Evolutionary conservation across 2,329 filamentous ascomycete genomes (phyloP), one percentile per base, ranked within the genome.

Genomic region (Shiraia sp.): DNA sequence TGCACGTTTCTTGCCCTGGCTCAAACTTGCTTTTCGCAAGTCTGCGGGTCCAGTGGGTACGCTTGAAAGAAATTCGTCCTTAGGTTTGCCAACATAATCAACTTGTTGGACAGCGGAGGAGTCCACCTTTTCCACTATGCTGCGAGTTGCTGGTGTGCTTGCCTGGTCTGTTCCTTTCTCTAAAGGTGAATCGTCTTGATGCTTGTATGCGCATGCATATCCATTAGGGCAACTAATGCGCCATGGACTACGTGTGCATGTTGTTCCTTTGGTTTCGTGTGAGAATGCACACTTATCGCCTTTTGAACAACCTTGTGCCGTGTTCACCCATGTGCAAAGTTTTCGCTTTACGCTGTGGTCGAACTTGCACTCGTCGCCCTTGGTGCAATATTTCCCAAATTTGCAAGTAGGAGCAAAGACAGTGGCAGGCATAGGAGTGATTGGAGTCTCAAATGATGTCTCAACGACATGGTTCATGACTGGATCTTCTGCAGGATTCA

Each of bases 311-410:
- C 42, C 42, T 4, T 24, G 23, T 5, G 13, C 10, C 4, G 42
- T 41, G 25, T 45, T 45, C 14, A 45, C 24, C 28, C 30, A 45
- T 7, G 13, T 30, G 15, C 42, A 45, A 5, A 23, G 34, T 25
- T 45, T 45, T 27, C 26, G 29, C 7, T 17, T 17, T 2, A 17
- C 13, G 6, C 13, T 32, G 14, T 32, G 29, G 7, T 14, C 13
- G 14, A 15, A 32, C 13, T 13, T 4, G 15, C 29, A 32, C 8
- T 10, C 5, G n/a, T 13, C 13, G 13, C 29, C 13, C 16, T 32
- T 32, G 29, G 29, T 32, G 29, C 29, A 32, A 17, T 15, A 17
- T 8, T 17, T 14, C 7, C 29, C 29, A 14, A 32, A 32, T 12
- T 32, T 32, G 10, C 29, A 32, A 6, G 10, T 32, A 12, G 29